Evolutionary conservation across 768 basidiomycete species (phyloP), one percentile per base, ranked within the genome.

Genomic region (Kwoniella sp.): DNA sequence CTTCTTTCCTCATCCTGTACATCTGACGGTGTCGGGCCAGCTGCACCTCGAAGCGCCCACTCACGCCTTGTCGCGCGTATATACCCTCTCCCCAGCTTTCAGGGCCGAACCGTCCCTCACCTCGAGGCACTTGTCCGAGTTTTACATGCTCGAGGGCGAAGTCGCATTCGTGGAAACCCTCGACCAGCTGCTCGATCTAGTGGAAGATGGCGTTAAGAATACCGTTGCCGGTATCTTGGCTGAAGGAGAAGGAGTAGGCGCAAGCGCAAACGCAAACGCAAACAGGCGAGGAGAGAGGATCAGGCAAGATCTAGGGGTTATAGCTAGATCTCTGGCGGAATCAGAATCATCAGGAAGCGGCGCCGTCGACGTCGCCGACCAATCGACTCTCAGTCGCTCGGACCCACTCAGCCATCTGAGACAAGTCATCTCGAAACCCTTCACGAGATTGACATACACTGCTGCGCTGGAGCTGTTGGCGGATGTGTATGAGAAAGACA

Each of bases 61-160:
- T 9, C 85, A 87, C 7, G 86, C 91, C 0, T 81, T 94, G 20
- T 86, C 89, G 0, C 87, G 94, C 22, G 90, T 91, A 0, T 99
- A 93, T 83, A 94, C 94, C 0, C 86, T 99, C 25, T 89, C 91
- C 0, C 94, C 96, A 0, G 90, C 90, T 69, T 99, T 99, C 82
- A 89, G 96, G 17, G 95, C 96, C 23, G 96, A 99, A 77, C 87
- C 87, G 4, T 90, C 89, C 2, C 85, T 89, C 70, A 97, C 95
- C 1, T 86, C 87, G 31, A 85, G 95, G n/a, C 96, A 99, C 77
- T 86, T 99, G 13, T 88, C 92, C 56, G 96, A 99, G 80, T 99
- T 99, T 81, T 97, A 92, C 90, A 99, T 99, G 96, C 86, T 97
- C 59, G 96, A 99, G 82, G 94, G 91, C 0, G 96, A 99, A 77